Evolutionary conservation across 495 filamentous ascomycete genomes (phyloP), one percentile per base, ranked within the genome.

Genomic region (Neurospora terricola): DNA sequence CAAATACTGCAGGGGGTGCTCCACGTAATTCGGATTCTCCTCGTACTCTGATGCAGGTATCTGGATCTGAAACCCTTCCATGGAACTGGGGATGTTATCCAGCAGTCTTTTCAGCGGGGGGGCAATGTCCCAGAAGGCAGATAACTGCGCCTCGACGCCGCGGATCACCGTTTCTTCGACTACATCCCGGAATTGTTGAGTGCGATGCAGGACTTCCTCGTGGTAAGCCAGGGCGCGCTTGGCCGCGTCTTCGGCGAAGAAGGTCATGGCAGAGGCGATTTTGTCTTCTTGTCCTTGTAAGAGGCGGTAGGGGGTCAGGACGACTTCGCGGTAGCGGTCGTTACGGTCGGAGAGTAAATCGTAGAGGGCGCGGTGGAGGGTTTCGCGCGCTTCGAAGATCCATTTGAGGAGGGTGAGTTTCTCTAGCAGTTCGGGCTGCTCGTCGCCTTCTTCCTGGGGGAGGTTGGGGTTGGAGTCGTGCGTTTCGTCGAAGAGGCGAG

Each of bases 111-210:
- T 85, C 0, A 99, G 87, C 1, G 89, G 86, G 1, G 96, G 96
- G 0, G 94, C 96, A 75, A 98, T 97, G 77, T 99, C 96, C 96
- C 96, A 99, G 83, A 98, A 99, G 4, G 94, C 94, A 18, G 89
- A 92, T 0, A 97, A 87, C 80, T 98, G 96, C 38, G 92, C 87
- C 79, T 98, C 95, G 18, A 98, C 93, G 5, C 94, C 96, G 5
- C 94, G 90, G 4, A 89, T 87, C 34, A 96, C 93, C 71, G 95
- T 96, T 77, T 89, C 87, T 80, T 97, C 94, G 38, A 98, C 90
- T 21, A 95, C 89, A 39, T 88, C 86, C 71, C 92, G 83, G 80
- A 98, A 97, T 30, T 92, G 90, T 72, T 93, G 88, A 30, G 91
- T 90, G 12, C 96, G 91, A 69, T 87, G 82, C 18, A 93, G 84